Base-by-base conservation (phyloP, 495 filamentous ascomycete genomes). In the Xylaria curta region DNA sequence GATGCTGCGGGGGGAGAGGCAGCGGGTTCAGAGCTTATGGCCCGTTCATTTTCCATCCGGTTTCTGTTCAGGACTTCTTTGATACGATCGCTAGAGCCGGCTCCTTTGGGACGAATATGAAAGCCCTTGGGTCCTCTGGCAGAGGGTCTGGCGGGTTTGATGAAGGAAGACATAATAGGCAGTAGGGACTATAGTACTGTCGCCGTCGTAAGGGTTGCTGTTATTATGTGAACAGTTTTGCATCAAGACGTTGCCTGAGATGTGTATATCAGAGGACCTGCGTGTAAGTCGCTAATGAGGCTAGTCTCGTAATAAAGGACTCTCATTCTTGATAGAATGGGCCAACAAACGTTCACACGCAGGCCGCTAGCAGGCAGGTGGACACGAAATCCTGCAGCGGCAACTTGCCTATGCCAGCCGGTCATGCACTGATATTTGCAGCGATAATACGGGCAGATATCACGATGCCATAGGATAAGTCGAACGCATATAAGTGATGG, bases 51-150 rank as follows among this genome's bases (percentile, higher is more conserved):
- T 46, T 73, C 76, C 68, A 76, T 76, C 28, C 76, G 68, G 60
- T 67, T 74, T n/a, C 76, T 76, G 62, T 78, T 73, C 10, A 79
- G 24, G 33, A 74, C 74, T 38, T 78, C 75, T 69, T 76, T 79
- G 63, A 79, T 75, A 28, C 77, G 75, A 59, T 76, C 75, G 17
- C 66, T 47, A 47, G 71, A 26, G 3, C 60, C 75, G 28, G 71
- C 68, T 40, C 76, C 76, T 47, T 72, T 72, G 8, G 77, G 77
- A 56, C 69, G 72, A 40, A 79, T 76, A 2, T 73, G 68, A 26
- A 78, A 68, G 2, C 75, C 75, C 71, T 68, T 73, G 21, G 65
- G 40, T 21, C 61, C 74, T 70, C 71, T 78, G 12, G 54, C 44
- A 56, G 53, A 38, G 42, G 63, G 54, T 42, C 47, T 60, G 28